Percentiles rank a stretch among this genome's conserved stretches.
Conservation (phyloP, 495 filamentous ascomycete genomes). For the Talaromyces ruber region DNA sequence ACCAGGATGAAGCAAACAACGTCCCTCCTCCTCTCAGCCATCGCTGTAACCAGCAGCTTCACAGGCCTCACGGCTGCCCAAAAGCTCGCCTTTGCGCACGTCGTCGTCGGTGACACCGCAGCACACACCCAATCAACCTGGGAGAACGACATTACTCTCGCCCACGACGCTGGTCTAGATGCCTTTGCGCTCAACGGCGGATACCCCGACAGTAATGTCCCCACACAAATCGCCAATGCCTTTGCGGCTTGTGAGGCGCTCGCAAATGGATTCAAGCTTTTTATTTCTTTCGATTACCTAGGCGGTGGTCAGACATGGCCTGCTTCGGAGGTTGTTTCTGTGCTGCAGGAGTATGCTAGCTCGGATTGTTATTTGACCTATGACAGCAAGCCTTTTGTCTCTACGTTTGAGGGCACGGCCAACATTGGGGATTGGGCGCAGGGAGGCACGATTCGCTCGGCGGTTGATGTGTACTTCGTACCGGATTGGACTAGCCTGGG, state of each 20-base stretch:
- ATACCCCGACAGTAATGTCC: constrained; percentile 39
- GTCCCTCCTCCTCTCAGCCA: neutral
- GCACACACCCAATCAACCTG: constrained; percentile 38
- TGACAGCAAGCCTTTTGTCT: constrained; percentile 52
- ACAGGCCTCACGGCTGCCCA: neutral
- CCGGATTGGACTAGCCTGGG: constrained; percentile 57
- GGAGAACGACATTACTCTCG: constrained; percentile 50
- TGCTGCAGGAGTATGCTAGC: constrained; percentile 47
- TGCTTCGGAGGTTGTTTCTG: constrained; percentile 40
- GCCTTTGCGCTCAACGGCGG: constrained; percentile 66
- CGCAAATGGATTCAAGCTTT: constrained; percentile 46
- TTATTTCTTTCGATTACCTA: constrained; percentile 62
- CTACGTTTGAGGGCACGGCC: constrained; percentile 59
- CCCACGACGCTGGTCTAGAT: constrained; percentile 58
- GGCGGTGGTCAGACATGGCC: constrained; percentile 44
- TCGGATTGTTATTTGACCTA: constrained; percentile 45
- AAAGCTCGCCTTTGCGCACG: constrained; percentile 25
- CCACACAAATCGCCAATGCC: constrained; percentile 38
- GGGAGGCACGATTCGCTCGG: constrained; percentile 33
- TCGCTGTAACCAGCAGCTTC: neutral
- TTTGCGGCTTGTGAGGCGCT: constrained; percentile 46
- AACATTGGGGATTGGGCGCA: constrained; percentile 50
- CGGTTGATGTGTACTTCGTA: constrained; percentile 44
- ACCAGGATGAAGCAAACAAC: constrained; percentile 2
- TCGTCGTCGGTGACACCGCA: constrained; percentile 24